Conservation (phyloP, 257 asterid genomes). For the Eustoma russellianum region DNA sequence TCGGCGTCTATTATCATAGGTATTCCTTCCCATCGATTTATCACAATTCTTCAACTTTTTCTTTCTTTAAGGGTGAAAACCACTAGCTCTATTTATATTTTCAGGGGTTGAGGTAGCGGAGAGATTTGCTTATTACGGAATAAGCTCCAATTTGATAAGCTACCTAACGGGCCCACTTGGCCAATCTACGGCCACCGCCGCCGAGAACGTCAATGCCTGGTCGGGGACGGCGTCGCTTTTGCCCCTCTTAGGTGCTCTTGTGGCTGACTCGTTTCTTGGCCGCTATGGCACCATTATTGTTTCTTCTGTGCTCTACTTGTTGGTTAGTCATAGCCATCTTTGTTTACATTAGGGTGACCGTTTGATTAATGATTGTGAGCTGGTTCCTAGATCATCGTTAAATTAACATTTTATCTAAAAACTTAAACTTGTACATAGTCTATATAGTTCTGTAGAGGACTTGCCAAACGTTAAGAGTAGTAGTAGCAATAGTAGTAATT, state of each 20-base stretch:
- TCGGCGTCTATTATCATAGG: constrained; percentile 18
- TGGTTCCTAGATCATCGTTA: too few relatives aligned
- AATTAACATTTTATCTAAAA: too few relatives aligned
- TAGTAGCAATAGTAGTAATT: too few relatives aligned
- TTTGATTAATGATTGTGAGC: too few relatives aligned
- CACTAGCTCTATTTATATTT: not conserved
- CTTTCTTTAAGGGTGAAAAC: not conserved
- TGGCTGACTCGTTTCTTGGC: constrained; percentile 35
- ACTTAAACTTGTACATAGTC: too few relatives aligned
- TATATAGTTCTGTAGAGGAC: too few relatives aligned
- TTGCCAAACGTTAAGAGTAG: too few relatives aligned
- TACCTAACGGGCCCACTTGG: constrained; percentile 38
- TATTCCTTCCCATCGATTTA: not conserved
- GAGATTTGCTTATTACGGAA: constrained; percentile 30
- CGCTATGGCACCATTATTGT: constrained; percentile 27
- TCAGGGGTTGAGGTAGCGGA: constrained; percentile 36
- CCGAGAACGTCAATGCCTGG: constrained; percentile 31
- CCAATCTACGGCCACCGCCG: constrained; percentile 33
- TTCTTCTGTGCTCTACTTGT: constrained; percentile 26
- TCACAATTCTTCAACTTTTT: not conserved
- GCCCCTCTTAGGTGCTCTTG: constrained; percentile 34
- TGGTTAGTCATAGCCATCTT: constrained; percentile 18
- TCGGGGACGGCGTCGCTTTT: constrained; percentile 25
- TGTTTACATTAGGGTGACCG: too few relatives aligned
- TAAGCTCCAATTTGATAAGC: constrained; percentile 26